Evolutionary conservation across 2,329 filamentous ascomycete species (phyloP).

Genomic region (Aureobasidium sp.): DNA sequence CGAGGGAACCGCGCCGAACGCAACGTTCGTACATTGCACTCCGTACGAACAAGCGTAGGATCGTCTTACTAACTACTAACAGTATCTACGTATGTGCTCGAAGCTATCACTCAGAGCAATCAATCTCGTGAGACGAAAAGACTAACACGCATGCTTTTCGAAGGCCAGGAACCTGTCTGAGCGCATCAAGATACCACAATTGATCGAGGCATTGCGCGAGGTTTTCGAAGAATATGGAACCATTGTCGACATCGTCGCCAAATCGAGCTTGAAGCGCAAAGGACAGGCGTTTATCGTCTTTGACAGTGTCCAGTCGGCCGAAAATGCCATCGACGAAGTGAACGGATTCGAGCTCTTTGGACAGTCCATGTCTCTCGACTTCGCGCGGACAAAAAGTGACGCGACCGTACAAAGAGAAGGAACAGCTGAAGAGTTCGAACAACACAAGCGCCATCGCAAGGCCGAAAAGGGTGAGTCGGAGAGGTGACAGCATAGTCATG

Average conservation of each 20-base stretch:
- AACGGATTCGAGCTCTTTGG: conserved; percentile 91
- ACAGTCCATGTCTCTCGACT: conserved; percentile 78
- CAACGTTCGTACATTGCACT: conserved; percentile 39
- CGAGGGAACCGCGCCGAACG: conserved; percentile 24
- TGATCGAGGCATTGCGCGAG: conserved; percentile 65
- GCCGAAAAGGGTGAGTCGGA: conserved; percentile 82
- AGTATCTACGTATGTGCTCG: conserved; percentile 28
- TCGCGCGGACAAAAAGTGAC: conserved; percentile 79
- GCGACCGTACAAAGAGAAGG: conserved; percentile 71
- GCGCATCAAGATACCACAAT: conserved; percentile 71
- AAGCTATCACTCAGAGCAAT: not conserved
- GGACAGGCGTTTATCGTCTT: conserved; percentile 95
- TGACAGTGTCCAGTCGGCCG: conserved; percentile 70
- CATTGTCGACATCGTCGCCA: conserved; percentile 77
- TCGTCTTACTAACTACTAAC: conserved; percentile 22
- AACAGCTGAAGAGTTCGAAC: conserved; percentile 74
- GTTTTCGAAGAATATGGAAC: conserved; percentile 86
- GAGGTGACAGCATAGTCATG: conserved; percentile 24
- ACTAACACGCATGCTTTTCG: conserved; percentile 11
- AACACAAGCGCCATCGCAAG: conserved; percentile 73
- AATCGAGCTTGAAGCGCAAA: conserved; percentile 84
- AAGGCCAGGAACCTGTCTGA: conserved; percentile 81
- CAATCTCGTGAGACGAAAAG: not conserved
- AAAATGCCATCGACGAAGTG: conserved; percentile 75
- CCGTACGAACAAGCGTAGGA: conserved; percentile 32